Percentiles rank a stretch among this genome's conserved stretches.
These are phyloP conservation scores for Apiotrichum porosum DNA, from an alignment of 1,284 basidiomycete species.

Conservation along the genomic window DNA sequence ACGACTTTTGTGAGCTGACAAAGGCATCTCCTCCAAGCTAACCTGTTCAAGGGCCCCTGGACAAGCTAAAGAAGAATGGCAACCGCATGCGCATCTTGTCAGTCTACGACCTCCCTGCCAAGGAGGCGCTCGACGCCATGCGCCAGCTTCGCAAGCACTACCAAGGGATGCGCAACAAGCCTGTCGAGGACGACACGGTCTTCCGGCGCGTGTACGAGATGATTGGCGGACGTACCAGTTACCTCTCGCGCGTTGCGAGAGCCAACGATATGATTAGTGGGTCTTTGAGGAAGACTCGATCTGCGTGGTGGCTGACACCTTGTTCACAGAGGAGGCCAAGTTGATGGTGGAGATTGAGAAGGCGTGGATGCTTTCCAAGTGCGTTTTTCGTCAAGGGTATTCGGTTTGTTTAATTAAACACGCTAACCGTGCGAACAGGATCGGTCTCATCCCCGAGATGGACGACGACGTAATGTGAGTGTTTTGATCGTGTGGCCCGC, in stretches of 20 bases:
- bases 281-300: constrained; percentile 1
- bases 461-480: constrained; percentile 75
- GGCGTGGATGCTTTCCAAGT: constrained; percentile 64
- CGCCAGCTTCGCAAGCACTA: constrained; percentile 53
- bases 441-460: constrained; percentile 66
- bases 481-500: neutral
- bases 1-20: constrained; percentile 2
- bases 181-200: constrained; percentile 44
- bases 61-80: constrained; percentile 56
- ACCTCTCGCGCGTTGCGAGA: constrained; percentile 61
- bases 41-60: constrained; percentile 56
- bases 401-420: no score
- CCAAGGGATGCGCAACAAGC: constrained; percentile 21
- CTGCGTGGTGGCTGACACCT: no score
- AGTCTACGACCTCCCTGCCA: constrained; percentile 62
- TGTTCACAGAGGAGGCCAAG: constrained; percentile 54
- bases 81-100: constrained; percentile 72
- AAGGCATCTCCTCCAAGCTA: no score
- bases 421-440: no score
- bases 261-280: constrained; percentile 57
- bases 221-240: constrained; percentile 72
- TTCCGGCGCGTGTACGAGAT: constrained; percentile 57
- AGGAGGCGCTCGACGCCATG: constrained; percentile 62
- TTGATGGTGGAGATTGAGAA: constrained; percentile 66
- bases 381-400: no score